These are phyloP conservation scores for Babesia divergens DNA, from an alignment of 169 alveolate genomes.

Conservation along the genomic window DNA sequence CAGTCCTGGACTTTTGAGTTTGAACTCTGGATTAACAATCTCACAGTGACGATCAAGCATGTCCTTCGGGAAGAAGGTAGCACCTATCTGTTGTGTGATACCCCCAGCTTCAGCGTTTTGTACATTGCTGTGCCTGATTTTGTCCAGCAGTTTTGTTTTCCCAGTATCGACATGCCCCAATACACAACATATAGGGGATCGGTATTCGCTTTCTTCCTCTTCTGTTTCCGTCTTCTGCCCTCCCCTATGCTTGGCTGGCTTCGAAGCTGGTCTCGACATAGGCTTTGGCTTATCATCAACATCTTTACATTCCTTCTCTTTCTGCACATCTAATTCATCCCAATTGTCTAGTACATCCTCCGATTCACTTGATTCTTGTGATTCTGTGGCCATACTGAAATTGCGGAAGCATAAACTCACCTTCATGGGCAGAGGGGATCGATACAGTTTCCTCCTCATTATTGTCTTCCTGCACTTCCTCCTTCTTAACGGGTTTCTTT, in stretches of 20 bases:
- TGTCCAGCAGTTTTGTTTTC: slow-evolving; percentile 97
- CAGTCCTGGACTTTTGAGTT: slow-evolving; percentile 92
- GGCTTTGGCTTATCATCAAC: neutral
- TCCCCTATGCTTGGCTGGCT: slow-evolving; percentile 18
- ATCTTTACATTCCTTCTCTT: neutral
- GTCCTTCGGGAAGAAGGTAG: slow-evolving; percentile 98
- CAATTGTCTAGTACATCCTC: slow-evolving; percentile 59
- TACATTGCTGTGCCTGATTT: slow-evolving; percentile 97
- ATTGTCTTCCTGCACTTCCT: slow-evolving; percentile 28
- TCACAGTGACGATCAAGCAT: slow-evolving; percentile 86
- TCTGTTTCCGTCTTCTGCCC: slow-evolving; percentile 10
- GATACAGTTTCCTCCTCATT: neutral
- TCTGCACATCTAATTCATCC: slow-evolving; percentile 37
- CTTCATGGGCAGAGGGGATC: neutral
- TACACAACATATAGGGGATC: slow-evolving; percentile 97
- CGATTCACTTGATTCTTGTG: slow-evolving; percentile 15
- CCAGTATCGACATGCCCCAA: slow-evolving; percentile 99
- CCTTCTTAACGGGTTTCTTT: slow-evolving; percentile 24
- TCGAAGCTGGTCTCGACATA: slow-evolving; percentile 22
- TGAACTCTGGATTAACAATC: slow-evolving; percentile 50
- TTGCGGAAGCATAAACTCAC: neutral
- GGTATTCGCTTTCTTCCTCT: slow-evolving; percentile 68
- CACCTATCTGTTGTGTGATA: slow-evolving; percentile 99
- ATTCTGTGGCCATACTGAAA: neutral
- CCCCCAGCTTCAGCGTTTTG: slow-evolving; percentile 99